A percentile compares a stretch with the other conserved stretches of the same genome.
phyloP scores from a whole-genome alignment of 2,329 filamentous ascomycete genomes.

The Trichophyton rubrum region DNA sequence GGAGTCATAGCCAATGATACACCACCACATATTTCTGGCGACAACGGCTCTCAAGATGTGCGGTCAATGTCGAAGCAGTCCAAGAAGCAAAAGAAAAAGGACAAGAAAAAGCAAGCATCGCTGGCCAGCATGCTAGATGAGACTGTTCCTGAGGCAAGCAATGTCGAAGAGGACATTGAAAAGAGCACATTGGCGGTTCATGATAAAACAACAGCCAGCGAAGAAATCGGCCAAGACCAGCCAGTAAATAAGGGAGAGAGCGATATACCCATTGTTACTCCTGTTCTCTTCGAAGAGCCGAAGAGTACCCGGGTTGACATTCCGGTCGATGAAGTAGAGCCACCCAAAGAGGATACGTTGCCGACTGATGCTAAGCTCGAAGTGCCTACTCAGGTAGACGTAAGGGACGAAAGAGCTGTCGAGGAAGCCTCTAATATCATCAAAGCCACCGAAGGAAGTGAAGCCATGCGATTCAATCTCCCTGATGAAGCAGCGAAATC shows the following conservation, averaged over 20 bases:
- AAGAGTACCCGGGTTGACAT: not conserved
- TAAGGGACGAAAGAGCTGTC: not conserved
- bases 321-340: not conserved
- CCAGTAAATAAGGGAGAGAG: not conserved
- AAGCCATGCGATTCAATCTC: not conserved
- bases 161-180: not conserved
- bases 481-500: not conserved
- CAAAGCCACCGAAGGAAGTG: not conserved
- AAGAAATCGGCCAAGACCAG: not conserved
- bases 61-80: constrained; percentile 9
- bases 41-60: constrained; percentile 2
- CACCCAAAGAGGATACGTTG: not conserved
- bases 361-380: not conserved
- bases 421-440: not conserved
- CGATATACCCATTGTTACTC: not conserved
- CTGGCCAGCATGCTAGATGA: not conserved
- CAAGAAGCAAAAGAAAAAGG: constrained; percentile 16
- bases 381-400: not conserved
- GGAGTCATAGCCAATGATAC: constrained; percentile 6
- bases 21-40: constrained; percentile 6
- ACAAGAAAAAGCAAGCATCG: constrained; percentile 11
- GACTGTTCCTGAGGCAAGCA: not conserved
- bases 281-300: not conserved
- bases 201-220: not conserved
- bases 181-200: not conserved